Conservation (phyloP, 495 filamentous ascomycete genomes). For the Neurospora africana region DNA sequence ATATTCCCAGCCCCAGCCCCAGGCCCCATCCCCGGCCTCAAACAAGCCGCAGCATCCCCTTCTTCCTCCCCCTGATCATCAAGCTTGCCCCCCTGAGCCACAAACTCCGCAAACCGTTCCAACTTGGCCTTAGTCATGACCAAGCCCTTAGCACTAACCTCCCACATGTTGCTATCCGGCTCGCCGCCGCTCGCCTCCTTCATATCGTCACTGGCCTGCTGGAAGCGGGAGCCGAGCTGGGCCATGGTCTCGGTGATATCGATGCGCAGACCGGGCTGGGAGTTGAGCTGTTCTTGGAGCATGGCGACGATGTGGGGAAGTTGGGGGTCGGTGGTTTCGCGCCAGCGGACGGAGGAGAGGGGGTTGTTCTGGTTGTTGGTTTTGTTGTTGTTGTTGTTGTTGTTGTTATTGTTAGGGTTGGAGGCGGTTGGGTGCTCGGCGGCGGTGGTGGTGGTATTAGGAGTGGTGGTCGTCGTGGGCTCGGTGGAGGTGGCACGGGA, state of each 20-base stretch:
- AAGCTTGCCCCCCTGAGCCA: constrained; percentile 7
- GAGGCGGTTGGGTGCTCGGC: no score
- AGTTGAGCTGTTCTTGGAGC: constrained; percentile 15
- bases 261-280: constrained; percentile 20
- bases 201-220: constrained; percentile 14
- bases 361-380: not conserved
- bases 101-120: constrained; percentile 21
- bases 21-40: not conserved
- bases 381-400: no score
- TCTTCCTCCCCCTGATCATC: not conserved
- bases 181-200: not conserved
- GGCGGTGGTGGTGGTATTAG: not conserved
- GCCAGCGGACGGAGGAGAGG: constrained; percentile 3
- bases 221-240: constrained; percentile 18
- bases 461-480: not conserved
- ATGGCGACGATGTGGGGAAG: constrained; percentile 16
- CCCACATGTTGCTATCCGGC: constrained; percentile 17
- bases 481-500: not conserved
- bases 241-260: constrained; percentile 17
- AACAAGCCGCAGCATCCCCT: not conserved
- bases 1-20: no score
- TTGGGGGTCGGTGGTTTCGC: constrained; percentile 11
- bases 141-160: constrained; percentile 18
- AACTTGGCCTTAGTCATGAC: constrained; percentile 20
- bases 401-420: no score